Conservation (phyloP, 176 grass and related monocot species). For the Rhynchospora pubera region DNA sequence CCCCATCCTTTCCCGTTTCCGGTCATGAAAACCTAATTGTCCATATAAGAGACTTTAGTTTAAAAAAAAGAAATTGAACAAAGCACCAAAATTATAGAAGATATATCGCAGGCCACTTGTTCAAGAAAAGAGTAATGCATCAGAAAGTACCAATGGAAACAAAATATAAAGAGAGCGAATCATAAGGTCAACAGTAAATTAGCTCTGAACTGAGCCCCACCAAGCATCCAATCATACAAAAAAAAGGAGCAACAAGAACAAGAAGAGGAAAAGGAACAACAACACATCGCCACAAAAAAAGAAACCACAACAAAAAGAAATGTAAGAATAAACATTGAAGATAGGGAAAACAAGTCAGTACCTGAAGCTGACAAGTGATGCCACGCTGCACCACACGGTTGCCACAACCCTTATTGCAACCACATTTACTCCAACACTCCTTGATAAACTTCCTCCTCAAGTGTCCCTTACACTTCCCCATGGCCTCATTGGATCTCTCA, state of each 20-base stretch:
- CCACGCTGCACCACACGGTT: constrained; percentile 64
- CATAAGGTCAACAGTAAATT: background rate
- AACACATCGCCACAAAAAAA: background rate
- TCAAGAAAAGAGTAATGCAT: background rate
- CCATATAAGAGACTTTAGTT: background rate
- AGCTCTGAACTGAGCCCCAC: background rate
- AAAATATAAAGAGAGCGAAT: background rate
- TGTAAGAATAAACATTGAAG: background rate
- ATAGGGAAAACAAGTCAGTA: constrained; percentile 16
- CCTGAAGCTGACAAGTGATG: constrained; percentile 51
- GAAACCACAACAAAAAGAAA: background rate
- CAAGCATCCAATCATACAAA: background rate
- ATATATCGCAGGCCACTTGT: background rate
- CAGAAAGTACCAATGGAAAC: background rate
- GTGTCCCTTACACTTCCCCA: constrained; percentile 60
- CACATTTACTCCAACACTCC: constrained; percentile 85
- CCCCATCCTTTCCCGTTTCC: constrained; percentile 70
- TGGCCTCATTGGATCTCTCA: constrained; percentile 40
- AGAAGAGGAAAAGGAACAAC: background rate
- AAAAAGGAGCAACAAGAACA: background rate
- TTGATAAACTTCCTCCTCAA: constrained; percentile 66
- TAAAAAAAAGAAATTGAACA: background rate
- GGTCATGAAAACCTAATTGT: constrained; percentile 57
- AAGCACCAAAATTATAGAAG: background rate
- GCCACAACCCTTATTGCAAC: constrained; percentile 66